Evolutionary conservation across 2,329 filamentous ascomycete species (phyloP), one percentile per base, ranked within the genome.

Genomic region (Gnomoniopsis smithogilvyi): DNA sequence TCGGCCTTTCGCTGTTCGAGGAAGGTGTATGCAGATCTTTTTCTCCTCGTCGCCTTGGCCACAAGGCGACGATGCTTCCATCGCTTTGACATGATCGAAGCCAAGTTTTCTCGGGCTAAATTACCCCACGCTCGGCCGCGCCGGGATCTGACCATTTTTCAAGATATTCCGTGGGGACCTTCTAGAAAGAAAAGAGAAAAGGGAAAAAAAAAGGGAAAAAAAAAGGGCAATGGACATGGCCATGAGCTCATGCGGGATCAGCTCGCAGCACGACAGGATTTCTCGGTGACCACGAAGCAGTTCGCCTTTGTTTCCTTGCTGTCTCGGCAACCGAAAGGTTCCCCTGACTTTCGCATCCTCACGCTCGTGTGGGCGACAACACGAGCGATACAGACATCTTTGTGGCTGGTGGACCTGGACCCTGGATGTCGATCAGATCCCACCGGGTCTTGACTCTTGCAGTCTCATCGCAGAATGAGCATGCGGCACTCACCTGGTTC

Each of bases 131-230:
- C 41, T 33, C n/a, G 22, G 24, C 36, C 17, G 36, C 21, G 19
- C 51, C 36, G 51, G 51, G 51, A 43, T 52, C 34, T 26, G 38
- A 34, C 34, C 17, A 22, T 19, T 4, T 52, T 26, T 7, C 17
- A 33, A 54, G 2, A 54, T 41, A 36, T 60, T 60, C 54, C 58
- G 51, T 8, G 46, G 17, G 22, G 30, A n/a, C 36, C 45, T 60
- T 60, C 58, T 58, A 60, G 58, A 60, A 49, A 12, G 49, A 33
- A 43, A 12, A 4, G 21, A 60, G 58, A 60, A 49, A 12, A 54
- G 45, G 34, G 12, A 4, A 22, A 41, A 38, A 10, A 14, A 43
- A 30, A 34, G 8, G 8, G 8, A 30, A 4, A 30, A 30, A 30
- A 8, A 30, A 30, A 30, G 8, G 4, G 26, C 26, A 4, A 30